Evolutionary conservation across 495 filamentous ascomycete species (phyloP).

Genomic region (Aspergillus haitiensis): DNA sequence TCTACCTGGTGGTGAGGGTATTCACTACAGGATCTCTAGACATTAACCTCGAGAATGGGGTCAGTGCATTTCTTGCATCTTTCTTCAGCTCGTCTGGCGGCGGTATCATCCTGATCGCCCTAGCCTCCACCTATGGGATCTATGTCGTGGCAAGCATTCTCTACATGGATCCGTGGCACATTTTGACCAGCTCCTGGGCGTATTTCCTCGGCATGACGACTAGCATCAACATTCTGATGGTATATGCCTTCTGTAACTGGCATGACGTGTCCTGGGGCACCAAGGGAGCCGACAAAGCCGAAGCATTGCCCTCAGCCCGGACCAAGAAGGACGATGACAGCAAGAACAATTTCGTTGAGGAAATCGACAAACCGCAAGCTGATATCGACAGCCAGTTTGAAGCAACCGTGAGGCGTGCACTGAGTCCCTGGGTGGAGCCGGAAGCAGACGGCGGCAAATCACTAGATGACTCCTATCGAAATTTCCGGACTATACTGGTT

Average conservation of each 20-base stretch:
- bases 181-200: constrained; percentile 96
- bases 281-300: constrained; percentile 97
- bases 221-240: constrained; percentile 98
- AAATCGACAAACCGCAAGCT: constrained; percentile 93
- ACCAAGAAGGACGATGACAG: constrained; percentile 72
- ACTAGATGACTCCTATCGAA: constrained; percentile 97
- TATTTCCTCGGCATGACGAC: constrained; percentile 93
- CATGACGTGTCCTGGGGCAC: constrained; percentile 99
- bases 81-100: constrained; percentile 75
- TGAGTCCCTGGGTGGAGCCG: constrained; percentile 75
- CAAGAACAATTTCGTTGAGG: constrained; percentile 88
- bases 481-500: constrained; percentile 93
- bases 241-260: constrained; percentile 99
- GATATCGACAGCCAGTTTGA: constrained; percentile 99
- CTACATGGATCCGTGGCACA: constrained; percentile 99
- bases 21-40: constrained; percentile 28
- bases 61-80: constrained; percentile 59
- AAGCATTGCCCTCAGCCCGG: constrained; percentile 85
- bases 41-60: constrained; percentile 52
- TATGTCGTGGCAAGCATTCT: constrained; percentile 97
- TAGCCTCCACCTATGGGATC: constrained; percentile 92
- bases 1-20: constrained; percentile 51
- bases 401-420: constrained; percentile 89
- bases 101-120: constrained; percentile 89
- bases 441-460: constrained; percentile 76